phyloP scores from a whole-genome alignment of 192 early-diverging fungal genomes.

The Umbelopsis vinacea region DNA sequence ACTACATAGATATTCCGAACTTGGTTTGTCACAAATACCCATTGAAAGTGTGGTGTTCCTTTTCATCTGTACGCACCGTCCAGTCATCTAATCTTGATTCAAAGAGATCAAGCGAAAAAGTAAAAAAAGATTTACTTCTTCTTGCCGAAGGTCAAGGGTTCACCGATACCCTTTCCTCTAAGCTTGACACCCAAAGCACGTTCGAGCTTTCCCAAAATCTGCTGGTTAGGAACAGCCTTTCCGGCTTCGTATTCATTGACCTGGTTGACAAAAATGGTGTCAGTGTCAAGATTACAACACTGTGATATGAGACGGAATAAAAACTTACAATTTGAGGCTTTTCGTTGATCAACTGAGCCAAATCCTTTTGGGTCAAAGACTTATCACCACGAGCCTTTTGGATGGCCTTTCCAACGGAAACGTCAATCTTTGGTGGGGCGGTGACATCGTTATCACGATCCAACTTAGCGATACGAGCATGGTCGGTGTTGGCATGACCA shows the following conservation, averaged over 20 bases:
- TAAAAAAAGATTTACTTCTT: conserved; percentile 33
- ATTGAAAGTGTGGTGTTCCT: neutral
- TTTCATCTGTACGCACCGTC: conserved; percentile 13
- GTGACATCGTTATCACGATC: conserved; percentile 89
- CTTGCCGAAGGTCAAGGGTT: conserved; percentile 55
- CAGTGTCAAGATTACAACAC: neutral
- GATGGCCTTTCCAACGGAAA: conserved; percentile 82
- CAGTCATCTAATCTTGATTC: conserved; percentile 16
- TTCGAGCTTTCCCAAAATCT: conserved; percentile 90
- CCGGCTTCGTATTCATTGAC: conserved; percentile 92
- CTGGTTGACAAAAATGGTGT: conserved; percentile 29
- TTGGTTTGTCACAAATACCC: conserved; percentile 18
- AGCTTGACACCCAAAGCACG: conserved; percentile 87
- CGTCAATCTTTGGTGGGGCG: conserved; percentile 66
- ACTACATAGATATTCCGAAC: conserved; percentile 4
- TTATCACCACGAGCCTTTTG: conserved; percentile 78
- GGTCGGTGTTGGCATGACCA: conserved; percentile 65
- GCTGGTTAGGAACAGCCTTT: conserved; percentile 87
- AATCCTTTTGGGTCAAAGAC: conserved; percentile 86
- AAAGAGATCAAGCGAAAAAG: neutral
- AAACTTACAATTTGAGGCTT: conserved; percentile 78
- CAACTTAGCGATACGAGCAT: conserved; percentile 81
- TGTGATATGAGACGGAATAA: neutral
- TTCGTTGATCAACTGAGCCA: conserved; percentile 89
- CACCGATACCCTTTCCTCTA: conserved; percentile 75